Evolutionary conservation across 2,329 filamentous ascomycete species (phyloP).

Genomic region (Furcasterigmium sp.): DNA sequence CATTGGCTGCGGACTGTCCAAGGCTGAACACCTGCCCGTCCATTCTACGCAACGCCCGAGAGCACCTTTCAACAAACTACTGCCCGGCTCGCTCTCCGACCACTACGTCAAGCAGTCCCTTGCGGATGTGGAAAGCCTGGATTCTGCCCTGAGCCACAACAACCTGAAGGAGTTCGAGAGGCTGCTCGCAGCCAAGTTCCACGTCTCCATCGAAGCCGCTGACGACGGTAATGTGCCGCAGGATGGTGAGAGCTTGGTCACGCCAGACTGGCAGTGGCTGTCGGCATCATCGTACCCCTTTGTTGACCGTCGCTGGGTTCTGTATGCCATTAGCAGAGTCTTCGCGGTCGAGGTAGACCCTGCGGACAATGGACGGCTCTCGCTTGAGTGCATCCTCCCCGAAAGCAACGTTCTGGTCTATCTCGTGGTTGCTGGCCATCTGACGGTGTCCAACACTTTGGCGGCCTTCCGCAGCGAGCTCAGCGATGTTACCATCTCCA

Average conservation of each 20-base stretch:
- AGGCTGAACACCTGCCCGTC: slow-evolving; percentile 7
- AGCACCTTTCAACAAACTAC: slow-evolving; percentile 19
- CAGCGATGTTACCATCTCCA: slow-evolving; percentile 33
- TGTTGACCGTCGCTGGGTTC: slow-evolving; percentile 60
- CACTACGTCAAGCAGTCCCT: slow-evolving; percentile 41
- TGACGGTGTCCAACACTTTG: slow-evolving; percentile 54
- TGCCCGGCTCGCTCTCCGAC: slow-evolving; percentile 46
- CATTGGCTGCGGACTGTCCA: slow-evolving; percentile 55
- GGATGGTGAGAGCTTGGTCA: slow-evolving; percentile 16
- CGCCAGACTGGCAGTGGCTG: slow-evolving; percentile 47
- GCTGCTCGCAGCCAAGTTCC: slow-evolving; percentile 42
- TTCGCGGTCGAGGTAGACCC: slow-evolving; percentile 43
- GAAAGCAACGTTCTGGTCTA: slow-evolving; percentile 53
- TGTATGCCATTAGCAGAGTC: slow-evolving; percentile 57
- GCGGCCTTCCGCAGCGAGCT: slow-evolving; percentile 49
- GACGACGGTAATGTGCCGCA: slow-evolving; percentile 7
- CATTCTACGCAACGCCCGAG: slow-evolving; percentile 5
- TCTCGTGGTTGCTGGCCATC: slow-evolving; percentile 53
- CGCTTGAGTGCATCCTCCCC: slow-evolving; percentile 35
- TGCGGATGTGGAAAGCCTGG: slow-evolving; percentile 39
- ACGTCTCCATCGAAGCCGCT: slow-evolving; percentile 13
- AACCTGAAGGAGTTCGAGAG: slow-evolving; percentile 45
- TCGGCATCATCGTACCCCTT: slow-evolving; percentile 38
- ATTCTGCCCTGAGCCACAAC: slow-evolving; percentile 38
- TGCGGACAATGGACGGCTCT: slow-evolving; percentile 15